Percentiles rank a stretch among this genome's conserved stretches.
These are phyloP conservation scores for Asterophora parasitica DNA, from an alignment of 768 basidiomycete genomes.

Conservation along the genomic window DNA sequence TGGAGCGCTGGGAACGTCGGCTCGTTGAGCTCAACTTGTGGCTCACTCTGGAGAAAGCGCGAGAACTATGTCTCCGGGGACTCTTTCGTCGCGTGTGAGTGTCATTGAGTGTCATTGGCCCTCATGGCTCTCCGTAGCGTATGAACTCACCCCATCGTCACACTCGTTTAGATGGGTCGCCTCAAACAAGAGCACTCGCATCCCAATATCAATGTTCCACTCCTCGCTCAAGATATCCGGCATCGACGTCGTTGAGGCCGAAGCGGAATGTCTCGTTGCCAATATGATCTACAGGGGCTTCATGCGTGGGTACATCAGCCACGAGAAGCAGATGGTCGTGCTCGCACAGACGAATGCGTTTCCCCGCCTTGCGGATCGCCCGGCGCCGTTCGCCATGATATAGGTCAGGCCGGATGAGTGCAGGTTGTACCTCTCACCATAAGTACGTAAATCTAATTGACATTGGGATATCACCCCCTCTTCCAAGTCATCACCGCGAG, in stretches of 20 bases:
- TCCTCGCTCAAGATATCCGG: slow-evolving; percentile 69
- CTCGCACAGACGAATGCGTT: slow-evolving; percentile 77
- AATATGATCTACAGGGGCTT: slow-evolving; percentile 94
- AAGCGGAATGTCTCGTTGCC: slow-evolving; percentile 90
- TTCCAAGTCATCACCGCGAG: no score
- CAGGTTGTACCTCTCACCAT: no score
- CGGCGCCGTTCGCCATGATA: slow-evolving; percentile 40
- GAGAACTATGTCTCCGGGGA: slow-evolving; percentile 82
- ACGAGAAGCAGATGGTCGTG: slow-evolving; percentile 93
- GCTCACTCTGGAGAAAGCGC: slow-evolving; percentile 81
- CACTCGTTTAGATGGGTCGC: slow-evolving; percentile 68
- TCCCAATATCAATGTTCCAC: slow-evolving; percentile 80
- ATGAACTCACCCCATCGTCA: not conserved
- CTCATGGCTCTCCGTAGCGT: not conserved
- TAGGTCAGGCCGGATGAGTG: no score
- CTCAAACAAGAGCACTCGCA: slow-evolving; percentile 64
- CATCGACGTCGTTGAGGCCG: slow-evolving; percentile 64
- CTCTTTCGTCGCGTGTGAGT: slow-evolving; percentile 76
- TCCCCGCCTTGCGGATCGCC: slow-evolving; percentile 64
- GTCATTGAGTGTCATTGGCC: not conserved
- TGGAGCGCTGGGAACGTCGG: slow-evolving; percentile 64
- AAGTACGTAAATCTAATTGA: no score
- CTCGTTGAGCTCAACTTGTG: slow-evolving; percentile 86
- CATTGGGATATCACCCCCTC: no score
- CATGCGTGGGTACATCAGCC: slow-evolving; percentile 94